phyloP scores from a whole-genome alignment of 306 rosid species.

The Inga laurina region DNA sequence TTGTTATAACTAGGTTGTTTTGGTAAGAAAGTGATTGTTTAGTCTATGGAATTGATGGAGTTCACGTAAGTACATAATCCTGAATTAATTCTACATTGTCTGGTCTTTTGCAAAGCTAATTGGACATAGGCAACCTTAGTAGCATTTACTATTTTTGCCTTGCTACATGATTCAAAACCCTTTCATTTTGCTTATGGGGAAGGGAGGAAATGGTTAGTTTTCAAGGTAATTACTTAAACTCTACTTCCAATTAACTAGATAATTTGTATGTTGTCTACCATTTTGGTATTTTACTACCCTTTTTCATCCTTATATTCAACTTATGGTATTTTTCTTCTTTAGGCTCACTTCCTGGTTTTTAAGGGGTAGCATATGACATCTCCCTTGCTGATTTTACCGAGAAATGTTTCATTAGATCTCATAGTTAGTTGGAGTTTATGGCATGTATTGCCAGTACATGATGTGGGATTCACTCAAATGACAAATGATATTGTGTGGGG shows the following conservation, averaged over 20 bases:
- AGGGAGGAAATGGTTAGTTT: neutral
- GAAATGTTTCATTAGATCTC: conserved; percentile 25
- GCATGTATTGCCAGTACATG: conserved; percentile 10
- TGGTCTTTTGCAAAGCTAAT: too few relatives aligned
- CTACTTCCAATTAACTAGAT: neutral
- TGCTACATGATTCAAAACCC: conserved; percentile 7
- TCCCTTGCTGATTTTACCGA: conserved; percentile 31
- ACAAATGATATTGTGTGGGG: conserved; percentile 35
- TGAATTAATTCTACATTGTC: too few relatives aligned
- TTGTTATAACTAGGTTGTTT: too few relatives aligned
- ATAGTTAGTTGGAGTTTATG: conserved; percentile 34
- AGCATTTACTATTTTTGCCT: neutral
- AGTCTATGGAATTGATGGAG: too few relatives aligned
- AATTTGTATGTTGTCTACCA: neutral
- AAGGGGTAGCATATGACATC: conserved; percentile 30
- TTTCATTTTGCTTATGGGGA: neutral
- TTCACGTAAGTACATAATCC: too few relatives aligned
- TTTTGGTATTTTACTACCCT: neutral
- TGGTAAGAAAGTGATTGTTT: too few relatives aligned
- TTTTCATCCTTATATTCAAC: neutral
- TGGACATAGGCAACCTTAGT: neutral
- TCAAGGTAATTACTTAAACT: neutral
- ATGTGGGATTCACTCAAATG: conserved; percentile 25
- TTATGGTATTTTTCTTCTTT: neutral
- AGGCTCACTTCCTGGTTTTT: neutral